Evolutionary conservation across 2,329 filamentous ascomycete species (phyloP).

Genomic region (Cyanodermella asteris): DNA sequence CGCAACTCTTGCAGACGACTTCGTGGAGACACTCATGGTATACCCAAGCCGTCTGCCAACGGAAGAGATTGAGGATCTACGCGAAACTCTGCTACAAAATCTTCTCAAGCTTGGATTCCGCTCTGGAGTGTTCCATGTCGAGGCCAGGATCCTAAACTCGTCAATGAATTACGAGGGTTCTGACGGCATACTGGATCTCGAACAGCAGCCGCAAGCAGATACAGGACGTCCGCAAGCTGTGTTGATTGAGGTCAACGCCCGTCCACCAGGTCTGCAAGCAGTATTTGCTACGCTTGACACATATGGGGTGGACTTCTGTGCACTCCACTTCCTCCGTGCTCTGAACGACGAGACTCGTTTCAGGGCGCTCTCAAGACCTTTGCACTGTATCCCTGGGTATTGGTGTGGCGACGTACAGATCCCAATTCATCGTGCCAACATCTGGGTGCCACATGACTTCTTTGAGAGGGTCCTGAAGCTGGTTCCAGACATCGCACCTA

Average conservation of each 20-base stretch:
- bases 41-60: constrained; percentile 9
- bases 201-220: background rate
- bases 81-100: constrained; percentile 7
- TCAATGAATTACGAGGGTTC: constrained; percentile 6
- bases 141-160: constrained; percentile 12
- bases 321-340: constrained; percentile 6
- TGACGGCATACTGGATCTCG: constrained; percentile 8
- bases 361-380: constrained; percentile 9
- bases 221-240: constrained; percentile 4
- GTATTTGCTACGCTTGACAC: constrained; percentile 4
- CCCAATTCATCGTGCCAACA: no score
- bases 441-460: no score
- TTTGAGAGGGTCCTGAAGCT: no score
- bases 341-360: constrained; percentile 8
- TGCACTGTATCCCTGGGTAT: constrained; percentile 6
- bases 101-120: constrained; percentile 10
- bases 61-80: constrained; percentile 8
- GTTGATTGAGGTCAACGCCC: constrained; percentile 13
- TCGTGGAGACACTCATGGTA: constrained; percentile 8
- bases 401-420: no score
- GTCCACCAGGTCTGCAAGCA: constrained; percentile 8
- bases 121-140: constrained; percentile 11
- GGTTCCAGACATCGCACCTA: no score
- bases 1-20: constrained; percentile 2
- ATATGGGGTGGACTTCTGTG: constrained; percentile 11